These are phyloP conservation scores for Rusavskia elegans DNA, from an alignment of 495 filamentous ascomycete species.

Conservation along the genomic window DNA sequence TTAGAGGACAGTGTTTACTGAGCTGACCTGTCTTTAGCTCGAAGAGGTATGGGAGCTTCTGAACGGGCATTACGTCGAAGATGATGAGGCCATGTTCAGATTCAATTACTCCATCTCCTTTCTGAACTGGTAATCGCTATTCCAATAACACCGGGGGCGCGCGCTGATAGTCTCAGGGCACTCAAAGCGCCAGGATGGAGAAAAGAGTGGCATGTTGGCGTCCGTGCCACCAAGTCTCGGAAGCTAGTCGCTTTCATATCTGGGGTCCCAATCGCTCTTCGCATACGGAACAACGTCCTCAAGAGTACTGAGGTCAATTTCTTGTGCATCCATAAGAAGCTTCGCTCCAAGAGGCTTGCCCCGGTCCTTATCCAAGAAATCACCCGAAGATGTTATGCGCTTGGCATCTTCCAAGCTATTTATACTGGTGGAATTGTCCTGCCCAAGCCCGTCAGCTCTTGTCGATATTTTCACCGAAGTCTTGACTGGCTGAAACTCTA, in stretches of 20 bases:
- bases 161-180: conserved; percentile 43
- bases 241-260: conserved; percentile 92
- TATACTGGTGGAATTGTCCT: conserved; percentile 86
- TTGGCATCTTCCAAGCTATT: conserved; percentile 80
- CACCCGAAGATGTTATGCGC: conserved; percentile 71
- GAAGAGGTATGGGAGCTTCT: conserved; percentile 79
- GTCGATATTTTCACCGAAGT: conserved; percentile 84
- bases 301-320: conserved; percentile 90
- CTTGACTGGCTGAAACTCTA: conserved; percentile 92
- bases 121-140: conserved; percentile 56
- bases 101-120: conserved; percentile 87
- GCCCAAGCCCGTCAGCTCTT: conserved; percentile 79
- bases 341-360: conserved; percentile 77
- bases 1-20: conserved; percentile 9
- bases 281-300: conserved; percentile 59
- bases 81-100: conserved; percentile 89
- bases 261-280: conserved; percentile 68
- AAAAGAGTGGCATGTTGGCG: conserved; percentile 89
- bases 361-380: conserved; percentile 96
- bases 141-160: neutral
- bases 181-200: conserved; percentile 90
- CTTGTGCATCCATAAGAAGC: conserved; percentile 94
- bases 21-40: conserved; percentile 22
- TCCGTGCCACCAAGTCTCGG: conserved; percentile 57
- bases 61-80: conserved; percentile 88